Percentiles rank a stretch among this genome's conserved stretches.
Evolutionary conservation across 352 stramenopile species (phyloP).

Genomic region (Globisporangium carolinianum): DNA sequence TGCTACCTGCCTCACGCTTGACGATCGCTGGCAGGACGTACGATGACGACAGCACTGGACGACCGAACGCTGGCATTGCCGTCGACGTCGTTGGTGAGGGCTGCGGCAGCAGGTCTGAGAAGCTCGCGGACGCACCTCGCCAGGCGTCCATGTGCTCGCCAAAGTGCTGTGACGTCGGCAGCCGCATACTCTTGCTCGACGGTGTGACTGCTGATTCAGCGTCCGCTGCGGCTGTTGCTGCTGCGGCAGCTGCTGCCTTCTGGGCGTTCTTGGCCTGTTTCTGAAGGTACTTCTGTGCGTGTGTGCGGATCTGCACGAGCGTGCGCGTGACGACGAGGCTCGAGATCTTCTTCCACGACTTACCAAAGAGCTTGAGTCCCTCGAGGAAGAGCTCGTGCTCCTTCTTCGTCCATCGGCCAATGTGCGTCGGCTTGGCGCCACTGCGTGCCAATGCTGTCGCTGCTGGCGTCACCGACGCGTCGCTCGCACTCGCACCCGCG

Average conservation of each 20-base stretch:
- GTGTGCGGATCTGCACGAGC: conserved; percentile 94
- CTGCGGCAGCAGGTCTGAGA: conserved; percentile 3
- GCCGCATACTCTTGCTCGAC: not conserved
- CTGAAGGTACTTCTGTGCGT: conserved; percentile 96
- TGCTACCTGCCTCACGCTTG: conserved; percentile 5
- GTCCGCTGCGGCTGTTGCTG: not conserved
- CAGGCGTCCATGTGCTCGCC: conserved; percentile 9
- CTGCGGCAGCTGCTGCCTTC: conserved; percentile 26
- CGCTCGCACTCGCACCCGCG: not conserved
- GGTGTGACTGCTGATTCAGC: not conserved
- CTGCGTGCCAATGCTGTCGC: not conserved
- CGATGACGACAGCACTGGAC: conserved; percentile 6
- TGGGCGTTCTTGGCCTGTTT: conserved; percentile 67
- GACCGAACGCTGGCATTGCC: conserved; percentile 14
- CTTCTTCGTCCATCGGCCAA: conserved; percentile 86
- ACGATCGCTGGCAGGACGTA: conserved; percentile 7
- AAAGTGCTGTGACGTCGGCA: conserved; percentile 1
- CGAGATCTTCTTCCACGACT: conserved; percentile 90
- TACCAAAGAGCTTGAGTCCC: conserved; percentile 78
- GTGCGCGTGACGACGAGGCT: conserved; percentile 73
- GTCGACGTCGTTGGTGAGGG: conserved; percentile 4
- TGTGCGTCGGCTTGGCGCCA: conserved; percentile 18
- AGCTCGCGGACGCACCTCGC: conserved; percentile 6
- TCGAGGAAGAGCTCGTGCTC: conserved; percentile 88
- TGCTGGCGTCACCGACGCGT: not conserved